Evolutionary conservation across 2,329 filamentous ascomycete genomes (phyloP).

Genomic region (Botrytis byssoidea): DNA sequence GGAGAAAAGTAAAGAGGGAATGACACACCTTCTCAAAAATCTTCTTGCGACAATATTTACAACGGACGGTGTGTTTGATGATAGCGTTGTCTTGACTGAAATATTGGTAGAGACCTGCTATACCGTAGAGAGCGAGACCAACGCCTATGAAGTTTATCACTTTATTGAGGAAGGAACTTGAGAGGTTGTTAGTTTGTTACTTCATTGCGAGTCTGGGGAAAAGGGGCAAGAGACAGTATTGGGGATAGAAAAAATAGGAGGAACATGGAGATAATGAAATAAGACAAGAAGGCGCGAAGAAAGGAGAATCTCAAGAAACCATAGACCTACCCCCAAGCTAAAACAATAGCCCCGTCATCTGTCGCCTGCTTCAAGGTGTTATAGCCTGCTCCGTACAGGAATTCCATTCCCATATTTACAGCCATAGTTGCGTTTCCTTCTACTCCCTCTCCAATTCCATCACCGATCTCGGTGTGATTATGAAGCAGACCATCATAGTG

Average conservation of each 20-base stretch:
- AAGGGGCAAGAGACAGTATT: rapidly evolving
- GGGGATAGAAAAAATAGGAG: not conserved
- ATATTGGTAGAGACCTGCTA: conserved; percentile 62
- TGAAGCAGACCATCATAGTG: conserved; percentile 41
- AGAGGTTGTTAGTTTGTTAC: not conserved
- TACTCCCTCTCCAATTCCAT: not conserved
- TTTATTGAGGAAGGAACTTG: conserved; percentile 60
- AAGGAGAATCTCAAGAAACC: not conserved
- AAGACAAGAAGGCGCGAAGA: not conserved
- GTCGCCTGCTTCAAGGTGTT: conserved; percentile 69
- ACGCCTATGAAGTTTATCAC: conserved; percentile 65
- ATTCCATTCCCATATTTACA: not conserved
- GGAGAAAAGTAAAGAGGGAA: no score
- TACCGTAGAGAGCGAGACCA: conserved; percentile 61
- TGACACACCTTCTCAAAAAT: conserved; percentile 60
- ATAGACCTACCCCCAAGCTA: conserved; percentile 64
- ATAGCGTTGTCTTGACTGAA: conserved; percentile 58
- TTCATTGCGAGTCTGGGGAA: not conserved
- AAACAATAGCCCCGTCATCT: conserved; percentile 68
- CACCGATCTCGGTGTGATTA: conserved; percentile 5
- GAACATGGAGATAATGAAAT: not conserved
- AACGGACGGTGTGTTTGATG: conserved; percentile 68
- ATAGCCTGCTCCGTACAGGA: conserved; percentile 49
- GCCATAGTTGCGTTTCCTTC: not conserved
- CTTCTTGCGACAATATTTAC: conserved; percentile 63